A percentile compares a stretch with the other conserved stretches of the same genome.
phyloP scores from a whole-genome alignment of 176 grass and related monocot species.

The Tillandsia fasciculata region DNA sequence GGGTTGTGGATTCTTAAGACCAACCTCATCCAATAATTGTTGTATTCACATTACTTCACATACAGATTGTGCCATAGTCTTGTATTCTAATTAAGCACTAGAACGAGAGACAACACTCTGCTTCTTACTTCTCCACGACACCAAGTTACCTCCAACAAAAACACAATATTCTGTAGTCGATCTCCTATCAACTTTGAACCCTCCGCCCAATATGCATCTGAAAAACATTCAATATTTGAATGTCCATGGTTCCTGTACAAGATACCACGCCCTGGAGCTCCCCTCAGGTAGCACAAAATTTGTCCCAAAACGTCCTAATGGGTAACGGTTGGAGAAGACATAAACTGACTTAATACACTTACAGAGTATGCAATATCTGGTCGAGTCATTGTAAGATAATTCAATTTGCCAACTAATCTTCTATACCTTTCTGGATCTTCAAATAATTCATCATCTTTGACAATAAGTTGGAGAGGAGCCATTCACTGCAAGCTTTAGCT shows the following conservation, averaged over 20 bases:
- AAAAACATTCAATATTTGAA: no score
- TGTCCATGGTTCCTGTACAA: no score
- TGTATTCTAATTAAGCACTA: no score
- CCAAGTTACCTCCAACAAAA: background rate
- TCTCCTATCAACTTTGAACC: background rate
- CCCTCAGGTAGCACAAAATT: background rate
- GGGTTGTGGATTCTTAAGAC: no score
- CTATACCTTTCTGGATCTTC: background rate
- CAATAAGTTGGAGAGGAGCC: background rate
- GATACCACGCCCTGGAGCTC: background rate
- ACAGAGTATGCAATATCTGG: background rate
- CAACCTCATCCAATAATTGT: no score
- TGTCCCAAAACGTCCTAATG: background rate
- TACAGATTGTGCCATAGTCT: no score
- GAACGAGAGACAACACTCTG: no score
- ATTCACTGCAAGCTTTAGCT: background rate
- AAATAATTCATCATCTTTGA: background rate
- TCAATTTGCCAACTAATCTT: background rate
- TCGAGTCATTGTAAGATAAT: background rate
- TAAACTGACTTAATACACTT: background rate
- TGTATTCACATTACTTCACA: no score
- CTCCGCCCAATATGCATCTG: no score
- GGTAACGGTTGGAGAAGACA: background rate
- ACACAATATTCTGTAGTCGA: background rate
- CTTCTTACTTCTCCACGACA: background rate